Base-by-base conservation (phyloP, 805 yeast species). In the Monosporozyma aerobia region DNA sequence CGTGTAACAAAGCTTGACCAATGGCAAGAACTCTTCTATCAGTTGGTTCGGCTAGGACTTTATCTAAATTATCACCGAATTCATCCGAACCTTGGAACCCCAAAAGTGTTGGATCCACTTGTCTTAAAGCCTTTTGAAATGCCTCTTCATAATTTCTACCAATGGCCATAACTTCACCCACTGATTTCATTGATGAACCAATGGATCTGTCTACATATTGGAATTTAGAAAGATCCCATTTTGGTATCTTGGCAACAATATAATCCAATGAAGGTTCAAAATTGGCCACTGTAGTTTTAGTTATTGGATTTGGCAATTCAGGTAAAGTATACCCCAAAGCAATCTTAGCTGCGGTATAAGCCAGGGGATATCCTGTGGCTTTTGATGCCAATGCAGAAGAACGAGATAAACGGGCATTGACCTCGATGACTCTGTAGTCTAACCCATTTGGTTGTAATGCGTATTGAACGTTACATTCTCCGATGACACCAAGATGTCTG, bases 151-250 rank as follows among this genome's bases (percentile, higher is more conserved):
- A 92, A 58, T 83, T 92, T 74, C 99, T 85, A 67, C 99, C 99
- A 67, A 92, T 94, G 47, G 97, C 95, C 99, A 92, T 92, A 54
- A 92, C 99, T 73, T 92, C 99, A 71, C 99, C 99, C 52, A 92
- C 99, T 54, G 97, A 90, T 73, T 92, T 92, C 99, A 92, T 92
- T 45, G 97, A 83, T 9, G 96, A 87, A 48, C 97, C 96, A 67
- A 92, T 86, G 57, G 85, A 89, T 71, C 96, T 82, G 70, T 88
- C 87, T 57, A 92, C 99, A 66, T 89, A 95, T 69, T 87, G 95
- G 77, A 92, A 94, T 78, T 92, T 92, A 61, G 94, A 72, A 70
- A 92, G 77, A 77, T 92, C 99, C 99, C 99, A 92, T 74, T 97
- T 83, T 62, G 99, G 99, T 67, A 92, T 90, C 79, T 92, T 92